Base-by-base conservation (phyloP, 148 eudicot genomes). In the Vaccinium myrtillus region DNA sequence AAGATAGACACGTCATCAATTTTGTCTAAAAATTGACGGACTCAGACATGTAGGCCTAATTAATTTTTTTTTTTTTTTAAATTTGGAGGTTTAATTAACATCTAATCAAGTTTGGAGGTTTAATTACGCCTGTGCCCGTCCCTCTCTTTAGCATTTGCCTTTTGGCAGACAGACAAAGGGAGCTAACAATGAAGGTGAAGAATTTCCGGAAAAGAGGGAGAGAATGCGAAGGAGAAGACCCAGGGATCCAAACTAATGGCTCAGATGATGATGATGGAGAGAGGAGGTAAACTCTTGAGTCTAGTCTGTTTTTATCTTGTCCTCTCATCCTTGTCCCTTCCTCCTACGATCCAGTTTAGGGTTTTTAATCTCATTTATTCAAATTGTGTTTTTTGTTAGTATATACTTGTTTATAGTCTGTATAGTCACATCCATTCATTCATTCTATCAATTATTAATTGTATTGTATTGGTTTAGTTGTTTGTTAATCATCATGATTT, bases 141-240 rank as follows among this genome's bases (percentile, higher is more conserved):
- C 6, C 46, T 43, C 46, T 43, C 46, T 43, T 43, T 3, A 43
- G 46, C 46, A 43, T 43, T 43, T 43, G 46, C 46, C 6, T 5
- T 43, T 5, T 43, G 46, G 46, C 46, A 43, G 46, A 5, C 46
- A 5, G 46, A 43, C 46, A 43, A 43, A 43, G 6, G 46, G 6
- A 43, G 46, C 46, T 43, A 55, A 81, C 18, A 59, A 87, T 76
- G 91, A 90, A 86, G 86, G 69, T 77, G 78, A 95, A 87, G 84
- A 93, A 92, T 83, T 95, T 93, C 70, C 86, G 98, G 50, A 93
- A 92, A 87, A 84, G 98, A 85, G 90, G 43, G 9, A 16, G 61
- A 15, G 85, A 85, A 79, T 79, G 83, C 32, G 93, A 83, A 0
- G 94, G 88, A 75, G 94, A 92, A 61, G 84, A 84, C 27, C 81